Percentiles rank a stretch among this genome's conserved stretches.
phyloP scores from a whole-genome alignment of 2,329 filamentous ascomycete genomes.

The Aplosporella prunicola region DNA sequence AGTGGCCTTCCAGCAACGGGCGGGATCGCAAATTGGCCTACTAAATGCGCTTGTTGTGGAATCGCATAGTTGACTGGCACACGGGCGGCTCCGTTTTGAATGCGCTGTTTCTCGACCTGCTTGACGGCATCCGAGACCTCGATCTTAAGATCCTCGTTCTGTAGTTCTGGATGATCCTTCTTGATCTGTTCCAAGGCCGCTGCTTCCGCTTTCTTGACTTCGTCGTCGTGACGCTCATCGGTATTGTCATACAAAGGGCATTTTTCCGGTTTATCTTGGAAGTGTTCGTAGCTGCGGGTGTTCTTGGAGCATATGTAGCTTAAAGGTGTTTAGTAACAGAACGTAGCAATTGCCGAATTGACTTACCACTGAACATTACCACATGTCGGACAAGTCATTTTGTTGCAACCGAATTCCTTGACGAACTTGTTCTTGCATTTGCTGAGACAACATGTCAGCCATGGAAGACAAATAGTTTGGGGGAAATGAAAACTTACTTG shows the following conservation, averaged over 20 bases:
- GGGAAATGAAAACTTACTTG: conserved; percentile 35
- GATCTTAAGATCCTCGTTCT: conserved; percentile 49
- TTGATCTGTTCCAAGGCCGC: conserved; percentile 46
- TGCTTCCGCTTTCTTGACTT: conserved; percentile 54
- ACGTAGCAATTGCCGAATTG: neutral
- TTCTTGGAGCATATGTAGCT: conserved; percentile 64
- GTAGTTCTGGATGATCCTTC: conserved; percentile 52
- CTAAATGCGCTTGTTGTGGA: too few species aligned
- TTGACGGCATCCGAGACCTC: conserved; percentile 47
- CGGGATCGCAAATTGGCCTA: too few species aligned
- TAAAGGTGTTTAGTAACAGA: conserved; percentile 27
- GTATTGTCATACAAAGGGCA: conserved; percentile 60
- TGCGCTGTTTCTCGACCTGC: conserved; percentile 18
- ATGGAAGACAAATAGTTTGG: neutral
- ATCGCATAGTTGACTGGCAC: too few species aligned
- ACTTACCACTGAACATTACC: conserved; percentile 44
- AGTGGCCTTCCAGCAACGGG: too few species aligned
- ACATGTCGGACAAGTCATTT: conserved; percentile 63
- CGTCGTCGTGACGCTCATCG: conserved; percentile 51
- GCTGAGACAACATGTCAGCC: conserved; percentile 15
- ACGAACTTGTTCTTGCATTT: conserved; percentile 64
- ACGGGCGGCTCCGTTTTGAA: too few species aligned
- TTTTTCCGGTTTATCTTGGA: conserved; percentile 45
- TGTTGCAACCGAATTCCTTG: conserved; percentile 74
- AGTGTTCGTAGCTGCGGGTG: conserved; percentile 59